Conservation (phyloP, 2,329 filamentous ascomycete species). For the Aspergillus fumigatus region DNA sequence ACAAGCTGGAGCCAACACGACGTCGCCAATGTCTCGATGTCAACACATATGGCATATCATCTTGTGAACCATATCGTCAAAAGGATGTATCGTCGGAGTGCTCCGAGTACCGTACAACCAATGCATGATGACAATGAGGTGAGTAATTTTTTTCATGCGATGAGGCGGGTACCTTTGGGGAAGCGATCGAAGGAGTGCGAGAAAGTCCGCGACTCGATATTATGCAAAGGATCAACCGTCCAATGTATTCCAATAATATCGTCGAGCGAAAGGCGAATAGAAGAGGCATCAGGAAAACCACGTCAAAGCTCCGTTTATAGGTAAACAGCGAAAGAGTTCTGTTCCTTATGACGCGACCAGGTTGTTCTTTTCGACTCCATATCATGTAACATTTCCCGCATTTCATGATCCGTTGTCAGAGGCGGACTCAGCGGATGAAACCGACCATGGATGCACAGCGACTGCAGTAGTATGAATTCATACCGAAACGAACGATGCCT, state of each 20-base stretch:
- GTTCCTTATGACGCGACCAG: slow-evolving; percentile 1
- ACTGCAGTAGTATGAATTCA: slow-evolving; percentile 48
- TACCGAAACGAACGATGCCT: slow-evolving; percentile 43
- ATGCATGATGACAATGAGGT: neutral
- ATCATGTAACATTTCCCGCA: neutral
- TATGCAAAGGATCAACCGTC: slow-evolving; percentile 7
- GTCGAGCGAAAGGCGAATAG: slow-evolving; percentile 3
- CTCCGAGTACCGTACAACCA: neutral
- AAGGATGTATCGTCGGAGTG: neutral
- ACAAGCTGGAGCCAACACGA: neutral
- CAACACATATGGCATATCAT: neutral
- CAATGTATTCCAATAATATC: slow-evolving; percentile 5
- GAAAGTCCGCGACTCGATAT: neutral
- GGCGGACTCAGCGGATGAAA: slow-evolving; percentile 32
- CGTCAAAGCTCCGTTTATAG: neutral
- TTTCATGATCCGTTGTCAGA: neutral
- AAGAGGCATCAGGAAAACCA: neutral
- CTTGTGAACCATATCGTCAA: neutral
- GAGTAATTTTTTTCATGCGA: neutral
- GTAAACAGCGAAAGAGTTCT: slow-evolving; percentile 1
- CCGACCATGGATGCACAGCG: slow-evolving; percentile 44
- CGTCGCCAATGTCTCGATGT: neutral
- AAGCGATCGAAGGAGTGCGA: neutral
- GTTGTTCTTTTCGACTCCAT: slow-evolving; percentile 1
- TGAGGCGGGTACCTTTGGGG: neutral